phyloP scores from a whole-genome alignment of 495 filamentous ascomycete species.

The Astrocystis sublimbata region DNA sequence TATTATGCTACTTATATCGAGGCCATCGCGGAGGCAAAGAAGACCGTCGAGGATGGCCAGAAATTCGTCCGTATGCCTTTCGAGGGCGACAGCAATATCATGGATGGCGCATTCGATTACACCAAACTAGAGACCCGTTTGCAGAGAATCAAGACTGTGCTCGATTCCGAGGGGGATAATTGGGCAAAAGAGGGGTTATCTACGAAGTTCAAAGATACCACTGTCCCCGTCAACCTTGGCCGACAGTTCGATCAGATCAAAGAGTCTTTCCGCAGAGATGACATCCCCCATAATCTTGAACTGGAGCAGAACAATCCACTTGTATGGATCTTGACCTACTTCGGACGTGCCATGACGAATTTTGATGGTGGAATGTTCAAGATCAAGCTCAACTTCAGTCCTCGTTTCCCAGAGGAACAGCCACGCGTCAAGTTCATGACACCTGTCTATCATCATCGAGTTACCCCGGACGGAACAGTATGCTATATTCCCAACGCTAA shows the following conservation, averaged over 20 bases:
- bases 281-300: constrained; percentile 69
- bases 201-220: constrained; percentile 64
- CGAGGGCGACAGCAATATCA: constrained; percentile 73
- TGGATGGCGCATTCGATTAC: constrained; percentile 89
- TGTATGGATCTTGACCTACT: constrained; percentile 70
- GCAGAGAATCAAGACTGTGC: constrained; percentile 58
- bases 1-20: constrained; percentile 85
- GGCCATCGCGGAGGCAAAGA: constrained; percentile 64
- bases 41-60: constrained; percentile 58
- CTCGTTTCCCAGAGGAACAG: constrained; percentile 89
- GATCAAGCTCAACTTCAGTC: constrained; percentile 77
- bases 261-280: constrained; percentile 67
- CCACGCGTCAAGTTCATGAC: constrained; percentile 82
- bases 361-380: constrained; percentile 89
- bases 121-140: constrained; percentile 69
- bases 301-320: constrained; percentile 74
- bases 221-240: constrained; percentile 77
- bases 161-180: constrained; percentile 68
- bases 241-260: constrained; percentile 83
- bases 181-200: constrained; percentile 72
- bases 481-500: constrained; percentile 71
- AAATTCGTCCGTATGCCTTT: constrained; percentile 81
- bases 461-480: constrained; percentile 72
- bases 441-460: constrained; percentile 83
- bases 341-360: constrained; percentile 90